Evolutionary conservation across 371 early-diverging fungal species (phyloP), one percentile per base, ranked within the genome.

Genomic region (Apophysomyces ossiformis): DNA sequence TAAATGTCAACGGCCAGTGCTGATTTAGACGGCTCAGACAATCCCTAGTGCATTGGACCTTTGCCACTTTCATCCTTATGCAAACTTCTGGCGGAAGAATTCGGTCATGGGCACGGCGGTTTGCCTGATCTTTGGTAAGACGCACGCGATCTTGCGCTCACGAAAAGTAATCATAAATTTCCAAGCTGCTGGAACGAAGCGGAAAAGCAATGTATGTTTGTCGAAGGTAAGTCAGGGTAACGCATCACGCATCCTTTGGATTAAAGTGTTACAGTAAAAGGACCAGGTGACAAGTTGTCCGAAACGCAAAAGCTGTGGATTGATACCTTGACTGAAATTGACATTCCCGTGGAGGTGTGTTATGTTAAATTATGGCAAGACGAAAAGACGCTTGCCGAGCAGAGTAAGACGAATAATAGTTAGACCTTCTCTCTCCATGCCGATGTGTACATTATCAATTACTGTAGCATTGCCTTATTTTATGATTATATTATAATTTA

Each of bases 251-350:
- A 54, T 41, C 47, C 4, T 1, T 4, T 67, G 50, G 43, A 38
- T 47, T 13, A 41, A 45, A 18, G n/a, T 35, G 18, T 13, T 62
- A 45, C 39, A 87, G 92, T 93, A 16, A 93, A 93, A 66, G 92
- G 93, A 0, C 93, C 93, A 9, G 86, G 83, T 7, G 93, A 93
- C 68, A 84, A 74, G 21, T 76, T 93, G 11, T 91, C 91, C 11
- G 86, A 90, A 60, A 87, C 89, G n/a, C 93, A 93, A 69, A 86
- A 82, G 68, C 69, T 86, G 18, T 92, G 92, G 92, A 85, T 91
- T 50, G 90, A 91, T 57, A 70, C 90, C 13, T 60, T 91, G 58
- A 46, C 83, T 9, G 75, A 74, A 11, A 75, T 81, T 26, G 83
- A 77, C 9, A 75, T 91, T 15, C 78, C 73, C 37, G 88, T 88